Conservation (phyloP, 1,284 basidiomycete species). For the Naganishia liquefaciens region DNA sequence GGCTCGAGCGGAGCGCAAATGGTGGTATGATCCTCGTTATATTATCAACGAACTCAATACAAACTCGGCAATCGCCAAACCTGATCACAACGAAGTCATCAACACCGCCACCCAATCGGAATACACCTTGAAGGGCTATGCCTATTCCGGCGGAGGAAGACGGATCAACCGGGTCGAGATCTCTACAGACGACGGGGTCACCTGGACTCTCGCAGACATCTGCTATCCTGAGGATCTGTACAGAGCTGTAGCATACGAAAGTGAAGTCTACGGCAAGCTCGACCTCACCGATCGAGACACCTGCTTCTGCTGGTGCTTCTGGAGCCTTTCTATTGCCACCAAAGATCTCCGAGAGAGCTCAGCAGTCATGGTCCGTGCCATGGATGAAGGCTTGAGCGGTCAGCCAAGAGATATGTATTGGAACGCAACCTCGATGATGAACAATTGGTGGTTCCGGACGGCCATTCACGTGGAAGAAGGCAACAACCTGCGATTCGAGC, state of each 20-base stretch:
- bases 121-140: conserved; percentile 62
- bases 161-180: conserved; percentile 65
- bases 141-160: conserved; percentile 67
- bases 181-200: conserved; percentile 62
- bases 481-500: conserved; percentile 60
- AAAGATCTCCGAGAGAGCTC: conserved; percentile 51
- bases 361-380: conserved; percentile 61
- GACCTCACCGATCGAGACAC: conserved; percentile 62
- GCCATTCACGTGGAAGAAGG: conserved; percentile 56
- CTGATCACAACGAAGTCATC: conserved; percentile 62
- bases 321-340: conserved; percentile 58
- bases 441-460: conserved; percentile 65
- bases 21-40: conserved; percentile 67
- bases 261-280: conserved; percentile 52
- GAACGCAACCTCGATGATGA: conserved; percentile 65
- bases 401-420: conserved; percentile 43
- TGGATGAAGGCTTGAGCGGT: conserved; percentile 58
- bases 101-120: conserved; percentile 38
- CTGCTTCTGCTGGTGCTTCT: conserved; percentile 69
- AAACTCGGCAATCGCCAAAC: conserved; percentile 64
- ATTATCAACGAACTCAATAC: conserved; percentile 63
- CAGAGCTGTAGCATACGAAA: conserved; percentile 49
- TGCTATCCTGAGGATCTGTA: conserved; percentile 61
- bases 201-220: conserved; percentile 61
- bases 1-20: conserved; percentile 61